Base-by-base conservation (phyloP, 2,329 filamentous ascomycete genomes). In the Claviceps monticola region DNA sequence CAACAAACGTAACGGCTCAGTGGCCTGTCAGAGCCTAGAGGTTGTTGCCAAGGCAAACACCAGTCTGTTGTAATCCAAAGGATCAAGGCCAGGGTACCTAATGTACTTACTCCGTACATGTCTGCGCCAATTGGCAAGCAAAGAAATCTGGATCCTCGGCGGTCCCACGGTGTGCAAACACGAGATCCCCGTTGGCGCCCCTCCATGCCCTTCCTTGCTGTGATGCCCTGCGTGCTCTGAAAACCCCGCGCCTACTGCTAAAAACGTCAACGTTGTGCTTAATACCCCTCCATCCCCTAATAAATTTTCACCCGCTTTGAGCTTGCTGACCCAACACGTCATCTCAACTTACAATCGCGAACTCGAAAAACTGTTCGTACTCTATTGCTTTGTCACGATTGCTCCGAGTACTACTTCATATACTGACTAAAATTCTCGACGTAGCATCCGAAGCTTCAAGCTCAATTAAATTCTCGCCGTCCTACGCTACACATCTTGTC, bases 1-100 rank as follows among this genome's bases (percentile, higher is more conserved):
- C 48, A 54, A 52, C 48, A 54, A 26, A 26, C 7, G 23, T 11
- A 49, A 55, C 51, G 29, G 47, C 51, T 50, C 52, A 54, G 21
- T 46, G 34, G 41, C 29, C 23, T 46, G 21, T 46, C 23, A 34
- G 21, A 19, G 19, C 19, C 19, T 19, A 19, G 19, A 29, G n/a
- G 19, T 8, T 43, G 36, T 36, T 46, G 37, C 26, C 14, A 39
- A 17, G 42, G 37, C 39, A 46, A 23, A 34, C 14, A 11, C 34
- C 36, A 9, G 36, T 36, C 21, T 41, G 21, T 38, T 23, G n/a
- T 16, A 16, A 16, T n/a, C 14, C 34, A 37, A 43, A 50, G 42
- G 43, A 37, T 53, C 51, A 49, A 47, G 23, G 45, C 34, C 36
- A 44, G 21, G 23, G 23, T 26, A 26, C 19, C 19, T 19, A 19